Percentiles rank a stretch among this genome's conserved stretches.
These are phyloP conservation scores for Incumbomyces delicatus DNA, from an alignment of 2,329 filamentous ascomycete species.

Conservation along the genomic window DNA sequence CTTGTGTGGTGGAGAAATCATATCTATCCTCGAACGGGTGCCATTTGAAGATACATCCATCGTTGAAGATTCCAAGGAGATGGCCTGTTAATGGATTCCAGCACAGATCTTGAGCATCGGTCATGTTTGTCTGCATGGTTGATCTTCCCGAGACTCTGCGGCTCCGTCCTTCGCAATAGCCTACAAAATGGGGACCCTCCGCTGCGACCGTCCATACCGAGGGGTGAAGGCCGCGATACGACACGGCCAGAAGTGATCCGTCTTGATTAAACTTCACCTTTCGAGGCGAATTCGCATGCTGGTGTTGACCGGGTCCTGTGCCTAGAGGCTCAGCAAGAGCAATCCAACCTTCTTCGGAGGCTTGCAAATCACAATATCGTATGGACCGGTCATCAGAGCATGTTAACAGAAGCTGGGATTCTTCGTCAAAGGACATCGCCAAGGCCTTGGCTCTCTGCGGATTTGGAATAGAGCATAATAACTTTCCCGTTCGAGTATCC, in stretches of 20 bases:
- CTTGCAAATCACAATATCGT: no score
- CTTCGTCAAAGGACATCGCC: constrained; percentile 14
- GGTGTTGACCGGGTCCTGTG: constrained; percentile 7
- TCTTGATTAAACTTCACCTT: constrained; percentile 14
- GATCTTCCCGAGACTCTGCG: neutral
- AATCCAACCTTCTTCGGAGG: no score
- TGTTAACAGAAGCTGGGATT: constrained; percentile 8
- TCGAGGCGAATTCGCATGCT: constrained; percentile 10
- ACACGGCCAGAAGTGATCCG: constrained; percentile 14
- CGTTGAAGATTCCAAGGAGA: constrained; percentile 26
- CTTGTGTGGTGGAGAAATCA: constrained; percentile 18
- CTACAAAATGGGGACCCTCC: constrained; percentile 1
- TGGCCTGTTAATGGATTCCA: constrained; percentile 25
- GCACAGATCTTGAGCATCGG: constrained; percentile 6
- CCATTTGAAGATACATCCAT: constrained; percentile 30
- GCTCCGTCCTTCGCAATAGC: constrained; percentile 4
- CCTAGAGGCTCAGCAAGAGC: no score
- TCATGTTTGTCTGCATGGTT: neutral
- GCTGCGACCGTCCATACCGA: no score
- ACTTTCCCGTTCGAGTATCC: constrained; percentile 12
- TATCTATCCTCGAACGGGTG: constrained; percentile 23
- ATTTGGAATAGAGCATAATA: constrained; percentile 10
- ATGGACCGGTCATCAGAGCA: no score
- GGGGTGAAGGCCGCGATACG: constrained; percentile 16
- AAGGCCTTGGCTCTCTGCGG: constrained; percentile 10